Evolutionary conservation across 805 yeast genomes (phyloP).

Genomic region (Lachancea mirantina): DNA sequence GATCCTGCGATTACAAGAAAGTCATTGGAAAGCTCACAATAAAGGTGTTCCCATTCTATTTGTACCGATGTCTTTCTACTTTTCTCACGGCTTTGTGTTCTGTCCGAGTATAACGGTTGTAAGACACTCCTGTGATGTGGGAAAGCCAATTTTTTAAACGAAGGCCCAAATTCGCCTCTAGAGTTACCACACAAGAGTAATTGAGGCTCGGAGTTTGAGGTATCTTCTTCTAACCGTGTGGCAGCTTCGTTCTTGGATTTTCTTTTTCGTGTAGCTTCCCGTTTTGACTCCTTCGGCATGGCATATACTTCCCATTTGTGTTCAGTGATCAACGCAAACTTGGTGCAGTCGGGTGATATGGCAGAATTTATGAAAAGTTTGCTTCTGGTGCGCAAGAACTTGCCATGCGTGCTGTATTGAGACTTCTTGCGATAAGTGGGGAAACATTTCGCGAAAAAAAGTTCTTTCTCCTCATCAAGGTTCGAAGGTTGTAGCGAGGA

Average conservation of each 20-base stretch:
- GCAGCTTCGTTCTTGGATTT: conserved; percentile 1
- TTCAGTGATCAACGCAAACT: conserved; percentile 59
- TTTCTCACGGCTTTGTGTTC: conserved; percentile 15
- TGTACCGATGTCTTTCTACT: conserved; percentile 4
- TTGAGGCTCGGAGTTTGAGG: conserved; percentile 38
- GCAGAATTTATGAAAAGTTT: conserved; percentile 49
- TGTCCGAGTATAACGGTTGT: conserved; percentile 8
- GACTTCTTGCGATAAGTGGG: conserved; percentile 67
- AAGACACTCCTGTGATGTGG: conserved; percentile 15
- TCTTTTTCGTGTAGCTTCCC: not conserved
- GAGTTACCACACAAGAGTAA: conserved; percentile 61
- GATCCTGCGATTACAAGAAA: conserved; percentile 63
- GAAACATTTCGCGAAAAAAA: conserved; percentile 67
- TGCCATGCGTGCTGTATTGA: conserved; percentile 47
- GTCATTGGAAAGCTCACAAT: conserved; percentile 50
- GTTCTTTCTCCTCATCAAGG: conserved; percentile 45
- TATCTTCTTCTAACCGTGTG: conserved; percentile 33
- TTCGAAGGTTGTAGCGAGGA: conserved; percentile 7
- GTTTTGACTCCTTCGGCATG: conserved; percentile 29
- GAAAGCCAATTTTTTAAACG: conserved; percentile 34
- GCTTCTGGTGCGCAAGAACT: conserved; percentile 41
- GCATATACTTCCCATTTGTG: conserved; percentile 67
- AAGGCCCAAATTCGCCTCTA: conserved; percentile 60
- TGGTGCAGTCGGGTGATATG: conserved; percentile 55
- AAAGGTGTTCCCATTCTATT: conserved; percentile 49